These are phyloP conservation scores for Kalanchoe fedtschenkoi DNA, from an alignment of 164 flowering plant genomes.

Conservation along the genomic window DNA sequence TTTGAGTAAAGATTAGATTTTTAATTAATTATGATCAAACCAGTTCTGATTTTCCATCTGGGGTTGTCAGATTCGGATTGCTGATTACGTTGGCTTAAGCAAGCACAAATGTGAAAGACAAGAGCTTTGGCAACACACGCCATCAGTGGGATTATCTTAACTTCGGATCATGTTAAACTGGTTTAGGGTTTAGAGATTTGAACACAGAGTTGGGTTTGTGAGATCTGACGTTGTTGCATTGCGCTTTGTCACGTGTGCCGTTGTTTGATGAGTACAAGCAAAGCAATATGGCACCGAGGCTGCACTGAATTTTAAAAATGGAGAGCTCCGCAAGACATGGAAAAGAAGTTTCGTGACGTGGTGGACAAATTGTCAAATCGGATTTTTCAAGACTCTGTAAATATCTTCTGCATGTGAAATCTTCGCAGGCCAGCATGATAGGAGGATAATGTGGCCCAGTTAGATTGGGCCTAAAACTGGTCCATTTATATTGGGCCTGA, in stretches of 20 bases:
- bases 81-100: no score
- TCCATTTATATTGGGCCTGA: no score
- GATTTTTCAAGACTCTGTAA: background rate
- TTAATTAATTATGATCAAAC: no score
- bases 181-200: background rate
- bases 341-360: background rate
- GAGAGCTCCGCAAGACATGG: background rate
- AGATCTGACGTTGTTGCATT: conserved; percentile 3
- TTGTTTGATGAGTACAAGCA: conserved; percentile 7
- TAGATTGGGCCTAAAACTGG: no score
- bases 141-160: background rate
- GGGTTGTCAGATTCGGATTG: no score
- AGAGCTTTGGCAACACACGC: background rate
- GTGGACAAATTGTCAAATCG: background rate
- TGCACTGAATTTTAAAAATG: background rate
- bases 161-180: background rate
- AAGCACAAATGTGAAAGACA: no score
- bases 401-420: background rate
- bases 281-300: background rate
- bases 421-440: background rate
- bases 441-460: no score
- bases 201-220: background rate
- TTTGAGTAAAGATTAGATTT: no score
- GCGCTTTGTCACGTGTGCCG: background rate
- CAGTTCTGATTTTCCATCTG: no score